A percentile compares a stretch with the other conserved stretches of the same genome.
These are phyloP conservation scores for Rhynchospora breviuscula DNA, from an alignment of 176 grass and related monocot species.

Conservation along the genomic window DNA sequence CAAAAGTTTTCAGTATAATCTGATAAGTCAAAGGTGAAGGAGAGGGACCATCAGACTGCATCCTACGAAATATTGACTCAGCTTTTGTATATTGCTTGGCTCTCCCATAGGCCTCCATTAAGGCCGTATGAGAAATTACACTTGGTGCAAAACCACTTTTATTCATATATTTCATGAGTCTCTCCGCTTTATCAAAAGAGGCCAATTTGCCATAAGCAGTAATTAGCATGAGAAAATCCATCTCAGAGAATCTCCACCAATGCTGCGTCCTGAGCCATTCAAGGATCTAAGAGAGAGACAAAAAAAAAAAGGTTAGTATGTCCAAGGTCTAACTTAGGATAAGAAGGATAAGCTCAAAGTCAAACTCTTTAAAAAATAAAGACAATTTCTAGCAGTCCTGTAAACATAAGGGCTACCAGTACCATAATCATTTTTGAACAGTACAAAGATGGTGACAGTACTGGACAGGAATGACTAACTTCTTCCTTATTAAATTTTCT, in stretches of 20 bases:
- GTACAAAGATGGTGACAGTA: not conserved
- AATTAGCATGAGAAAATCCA: constrained; percentile 92
- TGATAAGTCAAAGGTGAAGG: constrained; percentile 90
- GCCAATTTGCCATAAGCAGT: constrained; percentile 83
- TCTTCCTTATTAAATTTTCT: not conserved
- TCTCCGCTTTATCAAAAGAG: constrained; percentile 72
- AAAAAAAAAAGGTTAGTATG: not conserved
- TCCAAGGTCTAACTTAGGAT: not conserved
- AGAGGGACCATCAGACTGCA: constrained; percentile 77
- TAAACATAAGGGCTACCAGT: not conserved
- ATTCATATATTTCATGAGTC: constrained; percentile 70
- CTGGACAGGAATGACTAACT: not conserved
- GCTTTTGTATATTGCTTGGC: constrained; percentile 75
- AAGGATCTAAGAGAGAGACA: constrained; percentile 60
- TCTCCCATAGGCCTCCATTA: constrained; percentile 93
- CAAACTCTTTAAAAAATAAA: not conserved
- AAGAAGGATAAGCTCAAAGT: not conserved
- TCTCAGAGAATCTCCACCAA: constrained; percentile 93
- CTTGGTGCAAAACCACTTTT: constrained; percentile 66
- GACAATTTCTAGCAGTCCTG: not conserved
- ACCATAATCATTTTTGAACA: too few species aligned
- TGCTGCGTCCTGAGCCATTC: constrained; percentile 92
- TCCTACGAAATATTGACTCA: constrained; percentile 73
- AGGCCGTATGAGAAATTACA: constrained; percentile 85
- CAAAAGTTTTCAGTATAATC: constrained; percentile 84